Evolutionary conservation across 805 yeast species (phyloP), one percentile per base, ranked within the genome.

Genomic region (Ogataea nonfermentans): DNA sequence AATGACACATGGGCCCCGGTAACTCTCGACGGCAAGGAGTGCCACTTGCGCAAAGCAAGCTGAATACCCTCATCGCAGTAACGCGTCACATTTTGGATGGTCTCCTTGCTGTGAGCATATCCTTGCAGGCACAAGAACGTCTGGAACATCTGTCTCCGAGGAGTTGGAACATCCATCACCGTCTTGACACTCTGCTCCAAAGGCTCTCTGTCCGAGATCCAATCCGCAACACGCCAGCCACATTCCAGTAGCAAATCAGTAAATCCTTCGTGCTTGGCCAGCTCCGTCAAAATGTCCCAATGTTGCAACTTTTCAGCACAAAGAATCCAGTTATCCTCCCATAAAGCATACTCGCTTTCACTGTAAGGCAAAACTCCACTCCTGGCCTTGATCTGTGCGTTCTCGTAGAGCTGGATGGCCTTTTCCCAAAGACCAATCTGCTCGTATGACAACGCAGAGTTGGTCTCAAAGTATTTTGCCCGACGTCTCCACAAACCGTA

Each of bases 221-320:
- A 93, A 56, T 93, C 98, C 6, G 99, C 97, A 27, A 93, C 95
- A 56, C 99, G 74, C 99, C 99, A 93, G 26, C 98, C 99, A 73
- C 99, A 95, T 61, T 93, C 99, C n/a, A 93, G 69, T 17, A 95
- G 66, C 48, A 93, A 70, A 56, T 93, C 99, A 0, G 97, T 89
- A 59, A 91, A 95, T 0, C 97, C 97, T 68, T 95, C 99, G 56
- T 95, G 98, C 53, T 91, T 89, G 2, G 99, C 97, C 22, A 95
- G 70, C 55, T 93, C 99, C 0, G 99, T 91, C 43, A 93, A 69
- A 33, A 93, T 83, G 57, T 93, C 99, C 99, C 99, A 93, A 49
- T 93, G 97, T 58, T 93, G 99, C 28, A 93, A 68, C 61, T 91
- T 91, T 58, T 93, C 97, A 3, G 99, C 96, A 68, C 99, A 90